Base-by-base conservation (phyloP, 352 stramenopile genomes). In the Phytophthora cactorum region DNA sequence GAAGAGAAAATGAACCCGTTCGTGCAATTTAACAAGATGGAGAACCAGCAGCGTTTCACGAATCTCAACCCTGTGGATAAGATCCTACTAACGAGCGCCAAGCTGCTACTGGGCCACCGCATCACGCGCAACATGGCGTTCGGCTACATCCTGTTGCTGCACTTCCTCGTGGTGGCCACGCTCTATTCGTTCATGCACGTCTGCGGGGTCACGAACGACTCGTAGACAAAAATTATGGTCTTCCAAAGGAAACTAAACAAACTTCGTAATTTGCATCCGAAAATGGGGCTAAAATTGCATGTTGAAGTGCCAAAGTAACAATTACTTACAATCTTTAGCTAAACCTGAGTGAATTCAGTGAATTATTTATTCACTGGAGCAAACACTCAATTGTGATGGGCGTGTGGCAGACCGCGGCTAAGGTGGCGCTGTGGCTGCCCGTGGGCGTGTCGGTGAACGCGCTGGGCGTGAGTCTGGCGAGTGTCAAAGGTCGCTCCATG, bases 1-100 rank as follows among this genome's bases (percentile, higher is more conserved):
- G 91, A 97, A 58, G 85, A 93, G 64, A 91, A 93, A 49, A 94
- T 97, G 84, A 97, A 96, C 62, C 91, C 91, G 36, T 97, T 97
- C 70, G 86, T 90, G 52, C 88, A 97, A 62, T 97, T 97, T 68
- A 96, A 95, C 74, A 90, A 93, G 71, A 84, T 92, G 68, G 91
- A 97, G 78, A 86, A 68, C 39, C 87, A 96, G 65, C 87, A 94
- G 68, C 92, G 92, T 47, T 95, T 93, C 60, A 86, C 90, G 63
- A 95, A 97, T 63, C 82, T 97, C 51, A 97, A 93, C 57, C 78
- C 91, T 5, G 85, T 96, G 55, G 91, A 97, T 71, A 97, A 96
- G 62, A 96, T 97, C 63, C 67, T 96, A 54, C 79, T 97, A 39
- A 95, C 86, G 52, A 96, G 84, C 38, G 91, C 91, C 50, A 84